A percentile compares a stretch with the other conserved stretches of the same genome.
These are phyloP conservation scores for Fusarium algeriense DNA, from an alignment of 2,329 filamentous ascomycete genomes.

Conservation along the genomic window DNA sequence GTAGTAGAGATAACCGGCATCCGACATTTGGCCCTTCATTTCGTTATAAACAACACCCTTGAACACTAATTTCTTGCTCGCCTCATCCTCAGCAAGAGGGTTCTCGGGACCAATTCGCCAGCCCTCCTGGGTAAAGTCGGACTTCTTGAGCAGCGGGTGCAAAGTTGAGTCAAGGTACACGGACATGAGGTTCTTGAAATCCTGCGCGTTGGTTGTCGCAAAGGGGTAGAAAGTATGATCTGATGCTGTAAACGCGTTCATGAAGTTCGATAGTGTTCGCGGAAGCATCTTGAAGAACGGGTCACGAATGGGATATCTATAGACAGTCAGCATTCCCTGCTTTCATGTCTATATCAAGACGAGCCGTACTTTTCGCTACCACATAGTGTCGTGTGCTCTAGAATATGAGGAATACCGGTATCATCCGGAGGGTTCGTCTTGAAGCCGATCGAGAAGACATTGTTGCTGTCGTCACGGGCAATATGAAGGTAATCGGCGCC, in stretches of 20 bases:
- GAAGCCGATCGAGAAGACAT: constrained; percentile 99
- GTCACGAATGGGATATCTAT: constrained; percentile 93
- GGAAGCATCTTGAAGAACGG: constrained; percentile 99
- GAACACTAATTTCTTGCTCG: constrained; percentile 83
- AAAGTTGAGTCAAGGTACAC: constrained; percentile 97
- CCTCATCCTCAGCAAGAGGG: constrained; percentile 68
- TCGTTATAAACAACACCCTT: constrained; percentile 99
- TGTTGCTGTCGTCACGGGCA: constrained; percentile 94
- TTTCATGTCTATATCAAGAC: neutral
- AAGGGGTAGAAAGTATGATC: constrained; percentile 99
- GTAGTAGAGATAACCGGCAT: constrained; percentile 95
- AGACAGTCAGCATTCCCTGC: constrained; percentile 46
- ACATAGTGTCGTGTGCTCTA: constrained; percentile 97
- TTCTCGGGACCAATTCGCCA: constrained; percentile 97
- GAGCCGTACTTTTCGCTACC: constrained; percentile 85
- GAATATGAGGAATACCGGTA: constrained; percentile 94
- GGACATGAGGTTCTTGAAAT: constrained; percentile 95
- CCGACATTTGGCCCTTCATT: constrained; percentile 99
- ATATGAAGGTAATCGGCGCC: constrained; percentile 97
- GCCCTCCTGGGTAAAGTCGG: constrained; percentile 95
- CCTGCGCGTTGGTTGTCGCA: constrained; percentile 93
- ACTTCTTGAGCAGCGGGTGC: constrained; percentile 87
- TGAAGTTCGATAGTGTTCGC: constrained; percentile 97
- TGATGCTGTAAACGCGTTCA: constrained; percentile 98
- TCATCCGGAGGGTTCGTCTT: constrained; percentile 98